phyloP scores from a whole-genome alignment of 129 eudicot genomes.

The Sambucus nigra region DNA sequence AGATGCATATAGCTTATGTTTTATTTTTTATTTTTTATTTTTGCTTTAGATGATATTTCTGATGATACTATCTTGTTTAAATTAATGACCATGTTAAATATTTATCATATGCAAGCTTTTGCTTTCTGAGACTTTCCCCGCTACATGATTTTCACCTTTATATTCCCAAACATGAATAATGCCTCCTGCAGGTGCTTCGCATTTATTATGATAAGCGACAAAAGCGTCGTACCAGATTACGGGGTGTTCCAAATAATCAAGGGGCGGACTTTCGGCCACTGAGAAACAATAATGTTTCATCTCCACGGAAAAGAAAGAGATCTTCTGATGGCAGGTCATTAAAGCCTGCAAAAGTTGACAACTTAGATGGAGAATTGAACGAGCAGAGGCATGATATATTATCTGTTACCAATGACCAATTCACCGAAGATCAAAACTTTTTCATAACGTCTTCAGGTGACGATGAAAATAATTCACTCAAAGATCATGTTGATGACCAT shows the following conservation, averaged over 20 bases:
- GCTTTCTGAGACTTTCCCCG: no score
- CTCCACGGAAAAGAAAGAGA: slow-evolving; percentile 44
- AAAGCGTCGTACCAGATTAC: slow-evolving; percentile 8
- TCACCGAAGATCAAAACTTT: slow-evolving; percentile 19
- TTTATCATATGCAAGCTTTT: no score
- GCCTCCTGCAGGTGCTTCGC: slow-evolving; percentile 25
- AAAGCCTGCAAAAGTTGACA: slow-evolving; percentile 19
- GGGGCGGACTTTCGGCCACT: slow-evolving; percentile 11
- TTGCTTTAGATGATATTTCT: no score
- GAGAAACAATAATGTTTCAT: slow-evolving; percentile 11
- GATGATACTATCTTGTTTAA: no score
- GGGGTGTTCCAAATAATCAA: slow-evolving; percentile 25
- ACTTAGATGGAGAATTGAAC: slow-evolving; percentile 16
- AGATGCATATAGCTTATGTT: no score
- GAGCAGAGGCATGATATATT: slow-evolving; percentile 16
- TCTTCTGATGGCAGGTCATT: slow-evolving; percentile 18
- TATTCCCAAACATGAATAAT: no score
- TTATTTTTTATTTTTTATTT: no score
- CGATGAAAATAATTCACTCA: slow-evolving; percentile 16
- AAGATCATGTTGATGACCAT: slow-evolving; percentile 21
- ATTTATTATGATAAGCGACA: slow-evolving; percentile 22
- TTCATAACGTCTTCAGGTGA: slow-evolving; percentile 19
- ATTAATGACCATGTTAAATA: no score
- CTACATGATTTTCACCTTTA: no score
- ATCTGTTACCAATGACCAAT: slow-evolving; percentile 15